phyloP scores from a whole-genome alignment of 345 rosid genomes.

The Dimocarpus longan region DNA sequence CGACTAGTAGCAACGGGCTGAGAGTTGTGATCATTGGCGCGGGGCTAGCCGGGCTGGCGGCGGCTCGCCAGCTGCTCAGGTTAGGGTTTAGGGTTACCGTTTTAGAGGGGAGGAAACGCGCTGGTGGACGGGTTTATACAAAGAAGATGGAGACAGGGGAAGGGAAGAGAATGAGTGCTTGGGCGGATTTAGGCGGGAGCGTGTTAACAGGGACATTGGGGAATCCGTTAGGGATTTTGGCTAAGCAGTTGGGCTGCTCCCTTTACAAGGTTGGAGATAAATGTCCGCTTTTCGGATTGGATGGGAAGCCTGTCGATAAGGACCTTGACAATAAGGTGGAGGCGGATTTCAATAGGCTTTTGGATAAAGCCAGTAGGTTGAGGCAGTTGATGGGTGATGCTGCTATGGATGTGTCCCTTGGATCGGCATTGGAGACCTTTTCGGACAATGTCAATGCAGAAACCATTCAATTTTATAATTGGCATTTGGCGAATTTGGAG shows the following conservation, averaged over 20 bases:
- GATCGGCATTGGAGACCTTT: constrained; percentile 90
- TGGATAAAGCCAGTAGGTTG: constrained; percentile 87
- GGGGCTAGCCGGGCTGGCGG: constrained; percentile 87
- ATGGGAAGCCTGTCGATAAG: constrained; percentile 80
- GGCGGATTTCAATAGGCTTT: constrained; percentile 70
- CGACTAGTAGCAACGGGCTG: constrained; percentile 36
- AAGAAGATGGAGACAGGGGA: constrained; percentile 96
- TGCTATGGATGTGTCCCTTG: constrained; percentile 84
- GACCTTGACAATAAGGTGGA: constrained; percentile 85
- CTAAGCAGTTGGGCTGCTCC: constrained; percentile 69
- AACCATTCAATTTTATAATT: constrained; percentile 80
- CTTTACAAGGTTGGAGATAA: constrained; percentile 92
- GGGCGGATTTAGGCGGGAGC: constrained; percentile 97
- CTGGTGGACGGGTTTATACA: constrained; percentile 94
- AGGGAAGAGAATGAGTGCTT: constrained; percentile 65
- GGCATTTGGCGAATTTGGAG: constrained; percentile 98
- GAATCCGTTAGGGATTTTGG: constrained; percentile 89
- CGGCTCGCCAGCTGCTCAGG: constrained; percentile 85
- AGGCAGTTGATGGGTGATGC: constrained; percentile 98
- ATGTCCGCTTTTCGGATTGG: constrained; percentile 80
- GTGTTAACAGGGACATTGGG: constrained; percentile 93
- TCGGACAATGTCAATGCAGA: constrained; percentile 67
- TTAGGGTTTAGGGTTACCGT: constrained; percentile 88
- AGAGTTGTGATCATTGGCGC: constrained; percentile 82
- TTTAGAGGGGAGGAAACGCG: constrained; percentile 97